Evolutionary conservation across 2,329 filamentous ascomycete species (phyloP), one percentile per base, ranked within the genome.

Genomic region (Aureobasidium namibiae): DNA sequence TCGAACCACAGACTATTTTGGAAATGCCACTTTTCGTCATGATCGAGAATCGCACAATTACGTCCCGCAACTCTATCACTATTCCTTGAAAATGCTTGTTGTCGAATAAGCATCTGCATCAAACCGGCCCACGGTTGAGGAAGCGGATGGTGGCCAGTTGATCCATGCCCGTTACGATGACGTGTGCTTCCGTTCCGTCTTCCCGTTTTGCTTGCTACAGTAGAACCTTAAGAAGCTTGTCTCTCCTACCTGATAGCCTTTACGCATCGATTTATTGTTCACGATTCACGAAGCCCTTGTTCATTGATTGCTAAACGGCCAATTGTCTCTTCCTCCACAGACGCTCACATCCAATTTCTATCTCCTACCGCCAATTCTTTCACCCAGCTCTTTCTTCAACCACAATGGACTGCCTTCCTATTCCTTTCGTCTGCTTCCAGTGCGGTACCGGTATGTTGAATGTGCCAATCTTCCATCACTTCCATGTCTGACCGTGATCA

Each of bases 401-500:
- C 31, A 49, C 34, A 33, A 60, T 60, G 57, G 65, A 64, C 53
- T 67, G 66, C 59, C 63, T 70, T 36, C 67, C 67, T n/a, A 48
- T 70, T 16, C 69, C 69, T 6, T 58, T 72, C 23, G 60, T 67
- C 45, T 73, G 70, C 62, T 69, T 73, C 44, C 70, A 73, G 59
- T 73, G 70, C 62, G 70, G 70, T 29, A 70, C 66, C 61, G 70
- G 70, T 33, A 70, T 66, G 36, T 63, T 59, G 61, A 53, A n/a
- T 41, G 23, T 23, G n/a, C n/a, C 23, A 21, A n/a, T 1, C n/a
- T 23, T 29, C 7, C 8, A n/a, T 29, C 10, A 14, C 10, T 23
- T 2, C 6, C 8, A 2, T 18, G 1, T 29, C 50, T 49, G 29
- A 44, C 36, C 18, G 42, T 21, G 24, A 18, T 21, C 0, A 29